Base-by-base conservation (phyloP, 1,139 yeast species). In the Trichomonascaceae sp. region DNA sequence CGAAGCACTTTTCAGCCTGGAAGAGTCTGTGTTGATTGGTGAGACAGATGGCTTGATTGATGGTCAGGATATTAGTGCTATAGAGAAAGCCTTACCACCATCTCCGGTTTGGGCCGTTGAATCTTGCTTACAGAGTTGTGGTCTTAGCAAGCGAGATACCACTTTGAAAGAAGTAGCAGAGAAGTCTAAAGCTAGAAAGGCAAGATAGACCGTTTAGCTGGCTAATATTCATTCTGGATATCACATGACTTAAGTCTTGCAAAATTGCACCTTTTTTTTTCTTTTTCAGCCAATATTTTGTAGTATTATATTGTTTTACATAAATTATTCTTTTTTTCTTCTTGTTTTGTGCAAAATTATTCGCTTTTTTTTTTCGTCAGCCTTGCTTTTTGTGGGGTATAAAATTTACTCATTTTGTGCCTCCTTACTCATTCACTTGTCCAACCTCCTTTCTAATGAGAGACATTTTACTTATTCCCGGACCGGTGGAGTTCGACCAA, bases 401-500 rank as follows among this genome's bases (percentile, higher is more conserved):
- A 10, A 19, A 18, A 36, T 32, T n/a, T 46, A 30, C 41, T 27
- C 20, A 36, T 18, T 46, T 18, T n/a, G n/a, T n/a, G n/a, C n/a
- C n/a, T n/a, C n/a, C n/a, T n/a, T n/a, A n/a, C n/a, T n/a, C n/a
- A 10, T 12, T 27, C 15, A 19, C 43, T 47, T 45, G 17, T 5
- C n/a, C 47, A 24, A 20, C 38, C 15, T 24, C 47, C 43, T 39
- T 46, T 43, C 44, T 7, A 9, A 50, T 38, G 47, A 32, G 52
- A 45, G 52, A 50, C 22, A 18, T 50, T 5, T 20, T 50, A 8
- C 52, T 50, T 32, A 87, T 90, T 63, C 98, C 97, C 44, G 98
- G 98, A 50, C 97, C 98, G 57, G 87, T 91, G 68, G 95, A 87
- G 71, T 84, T 91, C 71, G 84, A 91, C 52, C 89, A 87, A 62